Base-by-base conservation (phyloP, 2,329 filamentous ascomycete species). In the Talaromyces sp. region DNA sequence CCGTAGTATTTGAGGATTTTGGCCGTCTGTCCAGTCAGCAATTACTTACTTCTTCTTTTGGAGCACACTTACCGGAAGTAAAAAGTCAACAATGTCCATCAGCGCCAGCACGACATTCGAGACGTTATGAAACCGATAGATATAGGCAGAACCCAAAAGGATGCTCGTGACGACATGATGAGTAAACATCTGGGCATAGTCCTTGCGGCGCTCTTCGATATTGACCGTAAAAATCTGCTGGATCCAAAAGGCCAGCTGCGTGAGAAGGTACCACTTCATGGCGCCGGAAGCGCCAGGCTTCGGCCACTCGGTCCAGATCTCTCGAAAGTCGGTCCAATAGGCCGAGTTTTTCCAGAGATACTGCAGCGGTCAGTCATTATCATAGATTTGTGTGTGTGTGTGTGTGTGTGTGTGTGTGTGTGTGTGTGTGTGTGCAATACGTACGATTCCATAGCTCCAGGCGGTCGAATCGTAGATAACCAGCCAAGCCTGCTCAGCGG, bases 141-240 rank as follows among this genome's bases (percentile, higher is more conserved):
- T 85, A 74, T 98, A 98, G 66, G 90, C 93, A 33, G 87, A 84
- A 61, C 87, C 87, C 65, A 99, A 87, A 52, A 99, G 85, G 5
- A 82, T 80, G 70, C 88, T 91, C 22, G 95, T 99, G 73, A 98
- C 87, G 72, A 97, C 85, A 78, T 99, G 95, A 75, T 98, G 95
- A 19, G 87, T 88, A 67, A 98, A 87, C 95, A 98, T 98, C 77
- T 98, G 93, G 80, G 87, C 90, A 77, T 97, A 89, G 70, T 99
- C 95, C 79, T 98, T 98, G 70, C 95, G 86, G 66, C 90, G 87
- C 77, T 96, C 91, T 77, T 99, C 95, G 63, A 98, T 92, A 77
- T 97, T 89, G 73, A 98, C 91, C 62, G 97, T 91, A 33, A 97
- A 81, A 66, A 98, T 90, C 78, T 96, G 93, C 78, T 98, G 93